phyloP scores from a whole-genome alignment of 371 early-diverging fungal genomes.

The Edhazardia aedis region DNA sequence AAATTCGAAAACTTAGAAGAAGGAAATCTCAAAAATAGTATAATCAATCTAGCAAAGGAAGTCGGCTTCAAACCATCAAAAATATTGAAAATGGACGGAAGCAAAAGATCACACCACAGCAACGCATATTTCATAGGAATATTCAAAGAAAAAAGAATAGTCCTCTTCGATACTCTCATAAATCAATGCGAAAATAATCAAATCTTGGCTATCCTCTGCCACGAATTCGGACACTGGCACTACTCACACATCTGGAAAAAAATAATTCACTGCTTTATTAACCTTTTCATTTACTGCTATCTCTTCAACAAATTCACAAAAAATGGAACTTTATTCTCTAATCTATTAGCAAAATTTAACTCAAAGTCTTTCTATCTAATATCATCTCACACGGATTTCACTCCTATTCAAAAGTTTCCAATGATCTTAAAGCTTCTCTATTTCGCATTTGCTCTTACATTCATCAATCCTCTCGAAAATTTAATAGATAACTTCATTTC shows the following conservation, averaged over 20 bases:
- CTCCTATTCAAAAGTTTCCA: slow-evolving; percentile 3
- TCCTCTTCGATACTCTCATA: slow-evolving; percentile 74
- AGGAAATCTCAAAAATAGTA: slow-evolving; percentile 58
- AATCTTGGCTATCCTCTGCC: slow-evolving; percentile 62
- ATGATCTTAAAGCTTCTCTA: slow-evolving; percentile 13
- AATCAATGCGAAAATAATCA: slow-evolving; percentile 55
- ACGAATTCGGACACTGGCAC: slow-evolving; percentile 89
- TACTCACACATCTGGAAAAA: slow-evolving; percentile 59
- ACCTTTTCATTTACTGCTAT: slow-evolving; percentile 15
- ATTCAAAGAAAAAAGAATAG: slow-evolving; percentile 80
- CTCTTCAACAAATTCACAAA: slow-evolving; percentile 3
- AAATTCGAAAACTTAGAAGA: slow-evolving; percentile 66
- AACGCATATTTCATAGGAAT: slow-evolving; percentile 67
- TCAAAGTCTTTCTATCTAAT: slow-evolving; percentile 1
- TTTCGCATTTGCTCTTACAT: slow-evolving; percentile 48
- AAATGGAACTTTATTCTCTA: too few relatives aligned
- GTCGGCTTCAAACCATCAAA: slow-evolving; percentile 74
- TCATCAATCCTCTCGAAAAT: slow-evolving; percentile 54
- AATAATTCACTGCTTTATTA: slow-evolving; percentile 53
- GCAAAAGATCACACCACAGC: slow-evolving; percentile 67
- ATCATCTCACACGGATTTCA: not conserved
- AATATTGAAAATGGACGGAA: slow-evolving; percentile 77
- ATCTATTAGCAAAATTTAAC: slow-evolving; percentile 4
- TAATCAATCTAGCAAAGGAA: slow-evolving; percentile 59
- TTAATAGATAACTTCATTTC: slow-evolving; percentile 60